Conservation (phyloP, 139 green algal genomes). For the Parachlorella kessleri region DNA sequence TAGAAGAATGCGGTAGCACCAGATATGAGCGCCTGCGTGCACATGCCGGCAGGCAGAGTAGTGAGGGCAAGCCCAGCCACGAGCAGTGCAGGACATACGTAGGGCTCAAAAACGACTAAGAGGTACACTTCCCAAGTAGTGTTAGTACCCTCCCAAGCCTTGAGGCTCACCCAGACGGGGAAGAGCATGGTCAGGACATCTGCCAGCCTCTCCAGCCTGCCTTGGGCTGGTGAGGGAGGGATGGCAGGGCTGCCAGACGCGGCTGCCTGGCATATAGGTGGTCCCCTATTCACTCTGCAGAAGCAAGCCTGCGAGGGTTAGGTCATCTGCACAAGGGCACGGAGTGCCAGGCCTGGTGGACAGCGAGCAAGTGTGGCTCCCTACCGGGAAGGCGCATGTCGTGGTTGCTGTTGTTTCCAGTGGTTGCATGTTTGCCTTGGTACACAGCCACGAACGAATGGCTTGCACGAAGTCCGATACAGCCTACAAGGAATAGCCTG, state of each 20-base stretch:
- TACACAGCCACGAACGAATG: too few species aligned
- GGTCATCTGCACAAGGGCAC: too few species aligned
- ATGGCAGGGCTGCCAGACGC: not conserved
- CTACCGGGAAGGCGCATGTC: too few species aligned
- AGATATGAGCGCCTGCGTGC: conserved; percentile 18
- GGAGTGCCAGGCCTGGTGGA: too few species aligned
- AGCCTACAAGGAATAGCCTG: too few species aligned
- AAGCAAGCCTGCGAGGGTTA: too few species aligned
- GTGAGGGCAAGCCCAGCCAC: not conserved
- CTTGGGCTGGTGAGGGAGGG: not conserved
- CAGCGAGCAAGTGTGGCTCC: too few species aligned
- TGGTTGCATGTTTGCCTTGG: too few species aligned
- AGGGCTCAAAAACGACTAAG: not conserved
- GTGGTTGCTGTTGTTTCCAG: too few species aligned
- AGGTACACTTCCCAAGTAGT: not conserved
- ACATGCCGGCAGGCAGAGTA: not conserved
- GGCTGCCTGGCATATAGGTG: not conserved
- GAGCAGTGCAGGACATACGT: not conserved
- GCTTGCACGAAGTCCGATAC: too few species aligned
- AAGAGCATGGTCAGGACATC: conserved; percentile 78
- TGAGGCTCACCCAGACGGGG: conserved; percentile 67
- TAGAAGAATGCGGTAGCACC: conserved; percentile 21
- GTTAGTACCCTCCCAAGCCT: not conserved
- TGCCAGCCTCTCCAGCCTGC: conserved; percentile 48
- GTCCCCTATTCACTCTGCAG: too few species aligned